Conservation (phyloP, 768 basidiomycete genomes). For the Suillus brevipes region DNA sequence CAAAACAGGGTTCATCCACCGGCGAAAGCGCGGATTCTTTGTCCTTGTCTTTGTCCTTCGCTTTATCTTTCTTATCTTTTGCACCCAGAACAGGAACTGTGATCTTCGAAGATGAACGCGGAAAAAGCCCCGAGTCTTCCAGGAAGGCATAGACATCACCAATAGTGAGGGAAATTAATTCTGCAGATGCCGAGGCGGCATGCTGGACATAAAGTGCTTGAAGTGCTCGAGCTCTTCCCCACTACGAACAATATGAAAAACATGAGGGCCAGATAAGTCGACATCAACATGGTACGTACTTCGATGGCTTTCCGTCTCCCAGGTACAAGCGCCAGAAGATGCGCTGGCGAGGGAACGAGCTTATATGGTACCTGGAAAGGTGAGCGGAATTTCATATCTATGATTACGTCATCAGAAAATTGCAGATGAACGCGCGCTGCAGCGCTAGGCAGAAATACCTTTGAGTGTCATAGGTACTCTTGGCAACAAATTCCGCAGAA, state of each 20-base stretch:
- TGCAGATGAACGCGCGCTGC: neutral
- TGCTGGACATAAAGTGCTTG: conserved; percentile 38
- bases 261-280: neutral
- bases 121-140: conserved; percentile 41
- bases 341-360: conserved; percentile 34
- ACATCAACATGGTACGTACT: conserved; percentile 28
- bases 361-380: conserved; percentile 38
- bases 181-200: conserved; percentile 20
- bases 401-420: neutral
- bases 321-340: conserved; percentile 36
- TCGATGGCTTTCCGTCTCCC: conserved; percentile 52
- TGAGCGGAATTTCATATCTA: conserved; percentile 39
- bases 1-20: conserved; percentile 27
- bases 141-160: conserved; percentile 48
- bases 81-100: conserved; percentile 10
- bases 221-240: conserved; percentile 45
- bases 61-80: conserved; percentile 25
- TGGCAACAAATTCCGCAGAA: conserved; percentile 38
- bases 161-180: conserved; percentile 31
- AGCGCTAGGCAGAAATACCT: conserved; percentile 28
- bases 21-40: conserved; percentile 21
- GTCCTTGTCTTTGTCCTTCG: conserved; percentile 20
- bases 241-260: conserved; percentile 30
- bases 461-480: conserved; percentile 45
- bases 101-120: conserved; percentile 27